Base-by-base conservation (phyloP, 768 basidiomycete genomes). In the Wakefieldia striispora region DNA sequence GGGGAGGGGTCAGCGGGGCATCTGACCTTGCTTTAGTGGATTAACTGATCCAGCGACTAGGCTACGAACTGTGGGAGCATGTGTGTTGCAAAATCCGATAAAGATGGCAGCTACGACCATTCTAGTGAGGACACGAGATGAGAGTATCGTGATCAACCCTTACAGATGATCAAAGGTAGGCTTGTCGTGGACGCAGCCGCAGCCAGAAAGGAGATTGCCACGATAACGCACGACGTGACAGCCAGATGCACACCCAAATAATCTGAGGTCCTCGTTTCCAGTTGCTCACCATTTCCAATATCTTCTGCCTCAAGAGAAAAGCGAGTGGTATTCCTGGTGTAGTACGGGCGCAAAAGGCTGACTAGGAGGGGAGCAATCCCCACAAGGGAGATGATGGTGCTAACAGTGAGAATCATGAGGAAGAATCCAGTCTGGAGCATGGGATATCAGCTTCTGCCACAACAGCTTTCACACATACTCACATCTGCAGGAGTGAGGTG, bases 401-500 rank as follows among this genome's bases (percentile, higher is more conserved):
- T 59, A 24, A 54, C 19, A 45, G 55, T 56, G 23, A 50, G 6
- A 0, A 53, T 40, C 2, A 63, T 59, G 23, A 69, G 43, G 41
- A 63, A 55, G 4, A 64, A 40, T 11, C 69, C 69, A 6, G 60
- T 70, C 68, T 68, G 26, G 13, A 37, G 6, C 17, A 11, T 23
- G 26, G 8, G 7, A 10, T 9, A 37, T 51, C 9, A 56, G 40
- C 26, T 17, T 20, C 19, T 3, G 17, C 7, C 6, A 2, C 9
- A 4, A 39, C 12, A 14, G 6, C 3, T 20, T 10, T 19, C 8
- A 12, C 13, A 16, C 16, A 0, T 12, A 36, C 59, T 36, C 31
- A 70, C 69, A n/a, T 63, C 55, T 1, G 49, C 61, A 17, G 69
- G 61, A 13, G 54, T 63, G 31, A 71, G 54, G 41, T 58, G 49